A percentile compares a stretch with the other conserved stretches of the same genome.
Conservation (phyloP, 225 moss, liverwort and hornwort species). For the Asterella californica region DNA sequence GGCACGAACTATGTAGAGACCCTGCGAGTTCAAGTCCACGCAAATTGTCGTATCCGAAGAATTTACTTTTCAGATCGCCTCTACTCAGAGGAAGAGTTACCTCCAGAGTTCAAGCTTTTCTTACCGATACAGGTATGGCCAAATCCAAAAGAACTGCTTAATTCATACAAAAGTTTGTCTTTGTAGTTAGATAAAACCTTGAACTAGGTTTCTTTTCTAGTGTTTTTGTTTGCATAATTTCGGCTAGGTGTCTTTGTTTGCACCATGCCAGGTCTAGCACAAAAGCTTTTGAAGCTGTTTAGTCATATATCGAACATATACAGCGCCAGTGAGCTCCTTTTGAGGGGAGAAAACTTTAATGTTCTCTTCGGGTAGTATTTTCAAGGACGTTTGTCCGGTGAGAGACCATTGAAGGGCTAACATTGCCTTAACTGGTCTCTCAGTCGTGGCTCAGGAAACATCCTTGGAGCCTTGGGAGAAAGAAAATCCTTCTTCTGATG, state of each 20-base stretch:
- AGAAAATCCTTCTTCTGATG: conserved; percentile 27
- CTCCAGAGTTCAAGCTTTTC: conserved; percentile 93
- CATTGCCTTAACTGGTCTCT: conserved; percentile 30
- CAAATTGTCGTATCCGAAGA: conserved; percentile 87
- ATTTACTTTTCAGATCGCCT: conserved; percentile 94
- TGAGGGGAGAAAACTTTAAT: neutral
- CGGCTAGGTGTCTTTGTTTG: neutral
- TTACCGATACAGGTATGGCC: conserved; percentile 80
- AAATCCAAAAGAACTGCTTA: neutral
- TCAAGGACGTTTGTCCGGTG: conserved; percentile 3
- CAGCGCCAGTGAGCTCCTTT: neutral
- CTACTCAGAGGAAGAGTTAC: conserved; percentile 86
- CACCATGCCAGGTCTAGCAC: neutral
- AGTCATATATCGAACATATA: neutral
- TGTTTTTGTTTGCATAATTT: neutral
- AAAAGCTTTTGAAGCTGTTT: neutral
- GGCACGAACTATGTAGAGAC: conserved; percentile 97
- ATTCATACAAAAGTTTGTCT: neutral
- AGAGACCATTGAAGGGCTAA: conserved; percentile 36
- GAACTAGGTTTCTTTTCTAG: neutral
- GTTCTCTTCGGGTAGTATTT: neutral
- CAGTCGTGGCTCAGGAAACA: conserved; percentile 38
- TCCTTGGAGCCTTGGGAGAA: conserved; percentile 31
- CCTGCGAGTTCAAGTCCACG: conserved; percentile 91
- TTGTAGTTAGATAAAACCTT: neutral